These are phyloP conservation scores for Coleophoma eucalyptorum DNA, from an alignment of 2,329 filamentous ascomycete genomes.

Conservation along the genomic window DNA sequence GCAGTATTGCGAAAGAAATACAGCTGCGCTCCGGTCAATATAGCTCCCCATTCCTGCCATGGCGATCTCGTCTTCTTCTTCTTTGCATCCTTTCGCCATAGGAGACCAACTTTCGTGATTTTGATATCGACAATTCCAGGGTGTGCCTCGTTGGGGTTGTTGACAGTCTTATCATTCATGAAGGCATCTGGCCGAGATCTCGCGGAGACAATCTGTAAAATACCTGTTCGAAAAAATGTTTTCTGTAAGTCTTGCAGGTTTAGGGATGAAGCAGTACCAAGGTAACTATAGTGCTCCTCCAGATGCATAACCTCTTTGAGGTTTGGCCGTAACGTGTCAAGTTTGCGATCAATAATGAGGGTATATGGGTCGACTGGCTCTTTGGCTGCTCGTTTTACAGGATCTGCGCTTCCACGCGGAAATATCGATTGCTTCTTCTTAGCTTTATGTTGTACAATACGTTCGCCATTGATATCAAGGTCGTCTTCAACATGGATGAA, in stretches of 20 bases:
- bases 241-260: slow-evolving; percentile 81
- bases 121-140: slow-evolving; percentile 96
- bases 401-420: slow-evolving; percentile 59
- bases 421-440: slow-evolving; percentile 65
- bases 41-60: slow-evolving; percentile 98
- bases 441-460: slow-evolving; percentile 66
- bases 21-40: slow-evolving; percentile 92
- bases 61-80: slow-evolving; percentile 92
- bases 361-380: slow-evolving; percentile 96
- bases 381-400: slow-evolving; percentile 60
- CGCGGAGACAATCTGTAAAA: slow-evolving; percentile 92
- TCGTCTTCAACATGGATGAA: slow-evolving; percentile 98
- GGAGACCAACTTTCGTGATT: slow-evolving; percentile 87
- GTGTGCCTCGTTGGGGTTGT: slow-evolving; percentile 81
- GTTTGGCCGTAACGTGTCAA: slow-evolving; percentile 78
- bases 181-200: slow-evolving; percentile 93
- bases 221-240: slow-evolving; percentile 86
- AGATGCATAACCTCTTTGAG: slow-evolving; percentile 89
- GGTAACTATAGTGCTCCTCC: slow-evolving; percentile 87
- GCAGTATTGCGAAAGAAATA: slow-evolving; percentile 93
- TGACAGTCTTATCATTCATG: slow-evolving; percentile 80
- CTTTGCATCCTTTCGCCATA: slow-evolving; percentile 93
- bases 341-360: slow-evolving; percentile 83
- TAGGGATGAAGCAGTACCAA: slow-evolving; percentile 70
- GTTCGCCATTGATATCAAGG: slow-evolving; percentile 72